phyloP scores from a whole-genome alignment of 371 early-diverging fungal species.

The Zopfochytrium polystomum region DNA sequence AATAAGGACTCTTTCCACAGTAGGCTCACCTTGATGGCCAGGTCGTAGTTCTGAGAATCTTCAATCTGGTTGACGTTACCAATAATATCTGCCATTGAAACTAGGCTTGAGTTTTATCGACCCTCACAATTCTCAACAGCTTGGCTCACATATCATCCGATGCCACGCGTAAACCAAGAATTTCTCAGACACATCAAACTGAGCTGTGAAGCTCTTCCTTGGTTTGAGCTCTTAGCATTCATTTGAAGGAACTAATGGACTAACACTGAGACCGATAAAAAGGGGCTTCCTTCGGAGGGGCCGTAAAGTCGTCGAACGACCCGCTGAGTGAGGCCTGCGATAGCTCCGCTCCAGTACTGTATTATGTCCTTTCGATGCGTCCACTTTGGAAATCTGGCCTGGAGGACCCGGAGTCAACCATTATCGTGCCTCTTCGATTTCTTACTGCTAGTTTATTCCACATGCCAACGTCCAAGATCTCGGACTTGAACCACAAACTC shows the following conservation, averaged over 20 bases:
- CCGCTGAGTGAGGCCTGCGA: slow-evolving; percentile 58
- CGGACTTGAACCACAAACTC: slow-evolving; percentile 73
- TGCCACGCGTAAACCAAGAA: slow-evolving; percentile 75
- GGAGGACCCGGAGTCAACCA: neutral
- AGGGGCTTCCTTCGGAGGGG: slow-evolving; percentile 55
- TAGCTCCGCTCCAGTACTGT: slow-evolving; percentile 67
- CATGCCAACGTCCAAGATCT: slow-evolving; percentile 62
- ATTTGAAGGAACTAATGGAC: slow-evolving; percentile 36
- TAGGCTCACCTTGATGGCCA: slow-evolving; percentile 48
- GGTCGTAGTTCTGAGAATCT: slow-evolving; percentile 57
- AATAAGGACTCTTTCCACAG: neutral
- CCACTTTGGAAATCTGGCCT: slow-evolving; percentile 62
- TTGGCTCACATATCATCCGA: slow-evolving; percentile 52
- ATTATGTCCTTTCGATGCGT: slow-evolving; percentile 66
- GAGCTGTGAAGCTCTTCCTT: no score
- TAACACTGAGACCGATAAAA: slow-evolving; percentile 49
- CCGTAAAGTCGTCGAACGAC: slow-evolving; percentile 64
- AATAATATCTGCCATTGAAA: slow-evolving; percentile 46
- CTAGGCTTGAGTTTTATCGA: neutral
- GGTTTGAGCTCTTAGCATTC: no score
- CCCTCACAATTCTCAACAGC: no score
- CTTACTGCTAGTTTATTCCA: slow-evolving; percentile 65
- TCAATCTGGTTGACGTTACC: slow-evolving; percentile 61
- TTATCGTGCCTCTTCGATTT: slow-evolving; percentile 2
- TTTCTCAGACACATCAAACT: slow-evolving; percentile 60